phyloP scores from a whole-genome alignment of 768 basidiomycete genomes.

The Psilocybe subaeruginosa region DNA sequence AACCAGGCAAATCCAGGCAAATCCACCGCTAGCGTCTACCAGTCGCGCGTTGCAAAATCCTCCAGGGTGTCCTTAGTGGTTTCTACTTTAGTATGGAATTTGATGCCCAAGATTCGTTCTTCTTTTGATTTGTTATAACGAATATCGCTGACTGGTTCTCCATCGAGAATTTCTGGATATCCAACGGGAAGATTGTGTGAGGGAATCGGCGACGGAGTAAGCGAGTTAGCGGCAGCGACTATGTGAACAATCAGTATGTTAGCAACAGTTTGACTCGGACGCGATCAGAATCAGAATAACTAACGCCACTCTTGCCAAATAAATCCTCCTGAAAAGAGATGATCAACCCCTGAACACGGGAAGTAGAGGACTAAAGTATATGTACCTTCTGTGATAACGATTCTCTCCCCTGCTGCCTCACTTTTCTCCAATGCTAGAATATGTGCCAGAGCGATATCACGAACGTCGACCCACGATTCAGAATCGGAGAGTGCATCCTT shows the following conservation, averaged over 20 bases:
- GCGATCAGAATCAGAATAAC: conserved; percentile 9
- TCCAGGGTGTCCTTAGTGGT: conserved; percentile 32
- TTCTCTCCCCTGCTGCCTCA: conserved; percentile 57
- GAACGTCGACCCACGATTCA: conserved; percentile 48
- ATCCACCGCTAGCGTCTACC: conserved; percentile 18
- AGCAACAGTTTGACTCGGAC: too few species aligned
- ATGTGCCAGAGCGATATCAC: conserved; percentile 63
- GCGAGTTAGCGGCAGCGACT: conserved; percentile 36
- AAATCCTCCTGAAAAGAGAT: conserved; percentile 19
- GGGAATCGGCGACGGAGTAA: conserved; percentile 29
- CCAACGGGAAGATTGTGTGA: conserved; percentile 25
- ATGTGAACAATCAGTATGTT: background rate
- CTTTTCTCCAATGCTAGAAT: conserved; percentile 49
- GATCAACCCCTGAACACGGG: background rate
- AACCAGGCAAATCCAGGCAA: too few species aligned
- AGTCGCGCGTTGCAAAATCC: conserved; percentile 33
- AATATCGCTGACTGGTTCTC: conserved; percentile 20
- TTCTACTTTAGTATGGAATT: conserved; percentile 32
- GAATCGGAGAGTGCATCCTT: conserved; percentile 17
- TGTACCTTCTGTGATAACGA: conserved; percentile 46
- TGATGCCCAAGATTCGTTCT: conserved; percentile 31
- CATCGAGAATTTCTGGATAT: conserved; percentile 26
- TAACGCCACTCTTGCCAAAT: conserved; percentile 41
- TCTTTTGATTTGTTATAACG: conserved; percentile 26
- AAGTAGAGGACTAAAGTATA: background rate